Base-by-base conservation (phyloP, 2,329 filamentous ascomycete genomes). In the Paraconiothyrium brasiliense region DNA sequence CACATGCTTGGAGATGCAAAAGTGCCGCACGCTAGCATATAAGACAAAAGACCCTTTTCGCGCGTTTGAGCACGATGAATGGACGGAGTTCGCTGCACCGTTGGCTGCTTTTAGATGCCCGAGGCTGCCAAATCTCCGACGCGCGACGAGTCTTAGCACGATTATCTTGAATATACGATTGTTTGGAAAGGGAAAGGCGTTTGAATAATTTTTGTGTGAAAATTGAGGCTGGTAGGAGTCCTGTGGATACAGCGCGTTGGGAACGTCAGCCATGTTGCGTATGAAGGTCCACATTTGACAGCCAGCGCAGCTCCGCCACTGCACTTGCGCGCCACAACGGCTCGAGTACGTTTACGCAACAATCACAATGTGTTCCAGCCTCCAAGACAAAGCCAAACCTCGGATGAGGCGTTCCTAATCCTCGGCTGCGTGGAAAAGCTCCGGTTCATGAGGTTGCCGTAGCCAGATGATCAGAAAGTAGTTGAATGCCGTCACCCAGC, bases 101-200 rank as follows among this genome's bases (percentile, higher is more conserved):
- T 24, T 27, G 43, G 41, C 32, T 56, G 30, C 30, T 47, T 56
- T 46, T 46, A 27, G 41, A 47, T 47, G 24, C 41, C 54, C 54
- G 54, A 47, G 54, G 43, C 27, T 37, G 51, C 54, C 54, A 56
- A 56, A 56, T 56, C 30, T 56, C 54, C 54, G 54, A 30, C n/a
- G 43, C 32, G 20, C 13, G 13, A 47, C 13, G 27, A 34, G 51
- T 34, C 27, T 6, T 47, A 32, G 20, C 4, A 6, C n/a, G 1
- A 24, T 37, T 37, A 22, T 37, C 13, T 32, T 6, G 7, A 27
- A 3, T 20, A 41, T 41, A 35, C 50, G n/a, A 8, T 30, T 11
- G 54, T 13, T n/a, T 14, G 35, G 54, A 56, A 47, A 56, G 43
- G 41, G 54, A 47, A 47, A 56, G 20, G 41, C 27, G 20, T 41